Conservation (phyloP, 208 protist genomes). For the Crithidia mellificae region DNA sequence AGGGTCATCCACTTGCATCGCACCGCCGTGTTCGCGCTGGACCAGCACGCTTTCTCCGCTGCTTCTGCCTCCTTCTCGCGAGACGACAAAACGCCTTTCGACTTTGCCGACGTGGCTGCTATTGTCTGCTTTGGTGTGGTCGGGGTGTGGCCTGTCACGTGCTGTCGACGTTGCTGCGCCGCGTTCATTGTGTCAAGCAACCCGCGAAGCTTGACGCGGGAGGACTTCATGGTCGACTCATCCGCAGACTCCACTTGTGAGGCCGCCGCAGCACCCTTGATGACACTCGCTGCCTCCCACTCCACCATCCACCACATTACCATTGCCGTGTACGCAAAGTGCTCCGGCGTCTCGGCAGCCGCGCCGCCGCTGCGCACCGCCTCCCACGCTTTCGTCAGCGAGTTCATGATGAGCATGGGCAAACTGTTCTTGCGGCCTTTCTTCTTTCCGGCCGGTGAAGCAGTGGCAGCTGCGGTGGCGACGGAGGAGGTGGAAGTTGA, state of each 20-base stretch:
- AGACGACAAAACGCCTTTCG: not conserved
- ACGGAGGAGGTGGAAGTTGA: not conserved
- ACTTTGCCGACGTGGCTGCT: too few relatives aligned
- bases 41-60: slow-evolving; percentile 20
- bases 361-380: slow-evolving; percentile 47
- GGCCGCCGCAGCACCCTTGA: not conserved
- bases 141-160: not conserved
- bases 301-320: slow-evolving; percentile 65
- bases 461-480: not conserved
- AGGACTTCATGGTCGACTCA: not conserved
- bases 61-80: not conserved
- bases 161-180: not conserved
- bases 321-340: slow-evolving; percentile 43
- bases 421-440: slow-evolving; percentile 17
- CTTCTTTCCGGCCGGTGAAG: slow-evolving; percentile 2
- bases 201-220: not conserved
- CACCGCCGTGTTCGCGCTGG: slow-evolving; percentile 8
- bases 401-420: slow-evolving; percentile 38
- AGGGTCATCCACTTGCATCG: slow-evolving; percentile 25
- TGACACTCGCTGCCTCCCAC: slow-evolving; percentile 13
- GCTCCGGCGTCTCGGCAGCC: slow-evolving; percentile 34
- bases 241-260: not conserved
- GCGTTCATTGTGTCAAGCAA: not conserved
- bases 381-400: slow-evolving; percentile 46
- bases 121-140: not conserved